Evolutionary conservation across 2,329 filamentous ascomycete species (phyloP).

Genomic region (Cytospora mali): DNA sequence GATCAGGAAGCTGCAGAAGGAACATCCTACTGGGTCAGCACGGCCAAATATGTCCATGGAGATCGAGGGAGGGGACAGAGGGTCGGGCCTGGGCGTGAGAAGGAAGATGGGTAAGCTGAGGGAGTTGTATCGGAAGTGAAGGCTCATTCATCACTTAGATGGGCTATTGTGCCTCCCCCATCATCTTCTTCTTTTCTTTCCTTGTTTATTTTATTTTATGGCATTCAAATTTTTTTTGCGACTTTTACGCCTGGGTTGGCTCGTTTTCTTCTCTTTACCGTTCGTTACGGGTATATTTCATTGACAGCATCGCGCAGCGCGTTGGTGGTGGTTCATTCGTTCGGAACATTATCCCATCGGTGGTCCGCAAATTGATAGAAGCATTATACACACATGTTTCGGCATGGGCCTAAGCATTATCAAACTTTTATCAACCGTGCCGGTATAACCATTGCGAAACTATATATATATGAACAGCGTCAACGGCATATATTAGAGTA

Average conservation of each 20-base stretch:
- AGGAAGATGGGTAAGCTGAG: slow-evolving; percentile 25
- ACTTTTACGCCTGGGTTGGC: neutral
- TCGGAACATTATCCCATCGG: neutral
- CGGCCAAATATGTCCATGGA: slow-evolving; percentile 20
- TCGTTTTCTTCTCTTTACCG: neutral
- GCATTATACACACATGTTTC: neutral
- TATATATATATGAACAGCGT: neutral
- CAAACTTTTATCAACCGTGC: neutral
- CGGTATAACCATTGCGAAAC: neutral
- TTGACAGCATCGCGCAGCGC: slow-evolving; percentile 12
- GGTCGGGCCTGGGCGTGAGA: slow-evolving; percentile 25
- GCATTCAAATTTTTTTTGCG: neutral
- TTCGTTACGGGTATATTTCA: neutral
- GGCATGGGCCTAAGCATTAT: neutral
- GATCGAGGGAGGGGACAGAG: slow-evolving; percentile 6
- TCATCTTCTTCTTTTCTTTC: too few species aligned
- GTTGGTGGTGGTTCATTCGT: slow-evolving; percentile 7
- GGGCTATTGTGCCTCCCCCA: too few species aligned
- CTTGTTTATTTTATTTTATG: too few species aligned
- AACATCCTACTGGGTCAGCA: slow-evolving; percentile 25
- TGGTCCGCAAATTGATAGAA: neutral
- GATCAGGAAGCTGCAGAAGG: slow-evolving; percentile 26
- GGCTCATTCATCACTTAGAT: neutral
- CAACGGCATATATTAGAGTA: too few species aligned
- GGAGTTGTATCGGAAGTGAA: slow-evolving; percentile 21